phyloP scores from a whole-genome alignment of 768 basidiomycete species.

The Strobilomyces confusus region DNA sequence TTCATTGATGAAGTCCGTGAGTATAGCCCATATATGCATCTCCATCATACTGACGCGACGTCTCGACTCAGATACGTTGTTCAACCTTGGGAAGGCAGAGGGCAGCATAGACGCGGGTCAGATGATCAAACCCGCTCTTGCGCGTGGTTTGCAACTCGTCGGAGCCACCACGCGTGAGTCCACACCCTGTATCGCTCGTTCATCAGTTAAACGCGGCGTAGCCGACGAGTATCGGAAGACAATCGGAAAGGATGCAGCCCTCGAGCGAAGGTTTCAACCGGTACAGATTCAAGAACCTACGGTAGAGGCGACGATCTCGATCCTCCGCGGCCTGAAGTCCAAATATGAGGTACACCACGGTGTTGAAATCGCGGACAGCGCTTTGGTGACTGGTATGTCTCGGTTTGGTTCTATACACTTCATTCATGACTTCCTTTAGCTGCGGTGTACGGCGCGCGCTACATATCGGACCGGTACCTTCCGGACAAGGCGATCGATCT shows the following conservation, averaged over 20 bases:
- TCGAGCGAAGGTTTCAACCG: conserved; percentile 89
- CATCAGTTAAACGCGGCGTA: background rate
- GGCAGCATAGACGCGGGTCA: conserved; percentile 90
- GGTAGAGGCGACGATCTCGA: conserved; percentile 79
- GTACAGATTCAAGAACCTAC: conserved; percentile 86
- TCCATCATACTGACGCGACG: background rate
- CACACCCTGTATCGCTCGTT: background rate
- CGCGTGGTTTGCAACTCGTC: conserved; percentile 81
- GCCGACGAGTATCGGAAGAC: conserved; percentile 89
- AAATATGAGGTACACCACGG: conserved; percentile 92
- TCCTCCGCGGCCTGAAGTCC: conserved; percentile 80
- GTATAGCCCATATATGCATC: conserved; percentile 29
- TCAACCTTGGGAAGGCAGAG: conserved; percentile 88
- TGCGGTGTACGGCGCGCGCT: conserved; percentile 78
- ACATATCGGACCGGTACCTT: conserved; percentile 82
- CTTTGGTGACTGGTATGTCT: conserved; percentile 73
- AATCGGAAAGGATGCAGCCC: conserved; percentile 87
- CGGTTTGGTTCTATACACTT: background rate
- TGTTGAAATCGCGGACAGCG: conserved; percentile 85
- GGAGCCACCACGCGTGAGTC: conserved; percentile 84
- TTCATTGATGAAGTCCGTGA: conserved; percentile 94
- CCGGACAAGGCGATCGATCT: conserved; percentile 93
- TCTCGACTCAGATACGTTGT: conserved; percentile 54
- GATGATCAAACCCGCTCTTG: conserved; percentile 91
- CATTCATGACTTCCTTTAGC: conserved; percentile 39